Evolutionary conservation across 306 rosid genomes (phyloP).

Genomic region (Gleditsia sinensis): DNA sequence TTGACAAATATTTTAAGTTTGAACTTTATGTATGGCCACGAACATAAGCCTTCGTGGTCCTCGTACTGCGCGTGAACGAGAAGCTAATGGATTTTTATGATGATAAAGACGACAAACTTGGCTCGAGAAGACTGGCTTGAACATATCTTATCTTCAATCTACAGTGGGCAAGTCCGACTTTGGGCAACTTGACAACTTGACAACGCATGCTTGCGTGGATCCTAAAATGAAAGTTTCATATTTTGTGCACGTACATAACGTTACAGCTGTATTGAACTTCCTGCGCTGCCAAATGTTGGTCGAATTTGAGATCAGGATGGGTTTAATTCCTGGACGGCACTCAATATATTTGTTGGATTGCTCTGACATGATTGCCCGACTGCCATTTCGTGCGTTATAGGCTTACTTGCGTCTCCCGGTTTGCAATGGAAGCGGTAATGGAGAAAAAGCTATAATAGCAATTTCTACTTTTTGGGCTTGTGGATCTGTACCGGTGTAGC

Average conservation of each 20-base stretch:
- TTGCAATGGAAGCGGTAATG: not conserved
- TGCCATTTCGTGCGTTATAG: not conserved
- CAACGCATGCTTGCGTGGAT: slow-evolving; percentile 56
- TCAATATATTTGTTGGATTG: not conserved
- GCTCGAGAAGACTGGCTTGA: too few species aligned
- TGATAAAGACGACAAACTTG: not conserved
- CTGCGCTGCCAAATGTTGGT: not conserved
- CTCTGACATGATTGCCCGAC: too few species aligned
- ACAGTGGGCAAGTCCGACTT: not conserved
- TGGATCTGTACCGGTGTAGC: not conserved
- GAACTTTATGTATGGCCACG: not conserved
- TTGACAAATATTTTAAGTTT: not conserved
- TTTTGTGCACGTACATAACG: slow-evolving; percentile 21
- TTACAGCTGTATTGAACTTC: slow-evolving; percentile 39
- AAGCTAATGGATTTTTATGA: not conserved
- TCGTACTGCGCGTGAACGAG: not conserved
- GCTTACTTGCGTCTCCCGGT: not conserved
- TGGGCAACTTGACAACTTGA: slow-evolving; percentile 2
- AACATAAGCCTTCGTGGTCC: slow-evolving; percentile 1
- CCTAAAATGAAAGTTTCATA: slow-evolving; percentile 36
- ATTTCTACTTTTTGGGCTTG: not conserved
- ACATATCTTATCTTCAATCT: slow-evolving; percentile 33
- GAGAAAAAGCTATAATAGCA: not conserved
- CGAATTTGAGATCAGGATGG: slow-evolving; percentile 1
- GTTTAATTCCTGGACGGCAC: slow-evolving; percentile 8